Evolutionary conservation across 148 eudicot species (phyloP).

Genomic region (Camellia sinensis): DNA sequence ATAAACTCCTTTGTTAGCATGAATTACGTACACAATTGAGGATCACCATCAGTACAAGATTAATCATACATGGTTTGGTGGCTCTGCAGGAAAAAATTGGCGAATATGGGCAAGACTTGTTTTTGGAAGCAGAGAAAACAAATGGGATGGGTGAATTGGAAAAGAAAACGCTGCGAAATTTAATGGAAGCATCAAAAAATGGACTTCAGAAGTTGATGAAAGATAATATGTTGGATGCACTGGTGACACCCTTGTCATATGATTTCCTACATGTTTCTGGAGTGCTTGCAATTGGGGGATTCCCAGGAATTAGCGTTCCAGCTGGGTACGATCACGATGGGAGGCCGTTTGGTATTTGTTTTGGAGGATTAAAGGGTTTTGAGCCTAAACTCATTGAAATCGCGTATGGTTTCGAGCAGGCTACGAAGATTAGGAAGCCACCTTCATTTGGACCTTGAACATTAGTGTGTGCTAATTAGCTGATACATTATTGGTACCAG

Average conservation of each 20-base stretch:
- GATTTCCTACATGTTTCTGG: not conserved
- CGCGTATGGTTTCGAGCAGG: not conserved
- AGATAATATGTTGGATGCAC: slow-evolving; percentile 47
- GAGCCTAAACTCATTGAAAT: not conserved
- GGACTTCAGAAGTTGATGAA: slow-evolving; percentile 55
- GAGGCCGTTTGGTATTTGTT: not conserved
- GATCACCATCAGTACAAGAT: not conserved
- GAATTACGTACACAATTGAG: no score
- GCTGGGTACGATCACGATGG: slow-evolving; percentile 4
- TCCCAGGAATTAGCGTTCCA: slow-evolving; percentile 21
- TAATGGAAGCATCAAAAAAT: slow-evolving; percentile 20
- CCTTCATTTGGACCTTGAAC: not conserved
- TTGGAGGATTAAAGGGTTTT: not conserved
- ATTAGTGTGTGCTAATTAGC: no score
- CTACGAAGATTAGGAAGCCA: not conserved
- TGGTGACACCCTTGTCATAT: slow-evolving; percentile 25
- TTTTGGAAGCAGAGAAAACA: slow-evolving; percentile 37
- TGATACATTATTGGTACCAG: no score
- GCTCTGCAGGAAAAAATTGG: slow-evolving; percentile 39
- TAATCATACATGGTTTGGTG: not conserved
- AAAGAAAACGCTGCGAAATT: slow-evolving; percentile 22
- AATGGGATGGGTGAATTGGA: slow-evolving; percentile 29
- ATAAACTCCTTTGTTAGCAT: no score
- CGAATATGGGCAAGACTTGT: slow-evolving; percentile 39
- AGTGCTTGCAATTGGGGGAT: slow-evolving; percentile 54